These are phyloP conservation scores for Paxillus involutus DNA, from an alignment of 768 basidiomycete genomes.

Conservation along the genomic window DNA sequence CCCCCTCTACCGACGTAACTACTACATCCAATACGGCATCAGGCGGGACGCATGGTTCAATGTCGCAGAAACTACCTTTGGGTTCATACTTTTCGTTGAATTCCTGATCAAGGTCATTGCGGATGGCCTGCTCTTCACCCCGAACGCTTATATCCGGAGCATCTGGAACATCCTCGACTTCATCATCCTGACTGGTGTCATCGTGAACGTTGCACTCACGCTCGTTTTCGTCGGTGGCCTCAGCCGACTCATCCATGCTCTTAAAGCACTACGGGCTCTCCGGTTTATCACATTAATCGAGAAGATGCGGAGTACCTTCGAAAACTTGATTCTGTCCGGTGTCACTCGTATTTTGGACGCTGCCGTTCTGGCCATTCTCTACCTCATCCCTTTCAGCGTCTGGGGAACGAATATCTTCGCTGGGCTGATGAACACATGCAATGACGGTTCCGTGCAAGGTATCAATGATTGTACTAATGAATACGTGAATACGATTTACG, in stretches of 20 bases:
- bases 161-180: constrained; percentile 94
- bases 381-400: constrained; percentile 90
- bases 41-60: constrained; percentile 85
- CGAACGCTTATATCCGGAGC: constrained; percentile 87
- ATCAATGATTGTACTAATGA: constrained; percentile 72
- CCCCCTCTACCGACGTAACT: constrained; percentile 77
- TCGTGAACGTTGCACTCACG: constrained; percentile 71
- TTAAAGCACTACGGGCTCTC: constrained; percentile 87
- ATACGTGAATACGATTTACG: constrained; percentile 63
- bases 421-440: constrained; percentile 83
- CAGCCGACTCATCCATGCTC: constrained; percentile 76
- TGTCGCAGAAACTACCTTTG: constrained; percentile 72
- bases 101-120: constrained; percentile 90
- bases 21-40: constrained; percentile 57
- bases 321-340: constrained; percentile 84
- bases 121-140: constrained; percentile 88
- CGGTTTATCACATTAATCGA: constrained; percentile 88
- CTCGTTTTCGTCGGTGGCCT: constrained; percentile 77
- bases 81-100: constrained; percentile 71
- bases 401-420: constrained; percentile 95
- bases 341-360: constrained; percentile 85
- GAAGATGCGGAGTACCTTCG: constrained; percentile 83
- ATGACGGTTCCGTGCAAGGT: constrained; percentile 56
- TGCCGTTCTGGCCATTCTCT: constrained; percentile 83
- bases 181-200: constrained; percentile 73